Percentiles rank a stretch among this genome's conserved stretches.
These are phyloP conservation scores for Lactarius evosmus DNA, from an alignment of 768 basidiomycete species.

Conservation along the genomic window DNA sequence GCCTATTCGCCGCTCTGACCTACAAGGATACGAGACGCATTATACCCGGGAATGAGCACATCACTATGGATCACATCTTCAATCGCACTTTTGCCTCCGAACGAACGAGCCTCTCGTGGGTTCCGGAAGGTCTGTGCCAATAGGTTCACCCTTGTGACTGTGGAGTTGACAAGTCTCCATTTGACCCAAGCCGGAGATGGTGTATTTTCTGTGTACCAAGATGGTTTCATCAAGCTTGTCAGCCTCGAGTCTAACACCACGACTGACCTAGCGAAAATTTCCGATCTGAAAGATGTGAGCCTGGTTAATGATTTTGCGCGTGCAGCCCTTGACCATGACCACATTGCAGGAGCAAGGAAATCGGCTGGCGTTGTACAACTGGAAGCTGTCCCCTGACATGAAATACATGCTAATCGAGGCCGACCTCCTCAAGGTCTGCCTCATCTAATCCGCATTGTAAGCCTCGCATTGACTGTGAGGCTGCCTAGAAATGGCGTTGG, in stretches of 20 bases:
- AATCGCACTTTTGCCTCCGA: conserved; percentile 78
- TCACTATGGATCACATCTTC: conserved; percentile 88
- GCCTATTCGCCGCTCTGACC: conserved; percentile 69
- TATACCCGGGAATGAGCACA: conserved; percentile 53
- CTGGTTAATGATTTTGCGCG: conserved; percentile 3
- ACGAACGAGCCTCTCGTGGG: conserved; percentile 65
- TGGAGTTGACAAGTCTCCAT: conserved; percentile 17
- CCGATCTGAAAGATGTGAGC: conserved; percentile 65
- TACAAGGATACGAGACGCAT: conserved; percentile 59
- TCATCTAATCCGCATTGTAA: conserved; percentile 21
- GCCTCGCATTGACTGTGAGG: conserved; percentile 20
- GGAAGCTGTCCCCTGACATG: conserved; percentile 91
- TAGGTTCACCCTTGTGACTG: not conserved
- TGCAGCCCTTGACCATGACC: conserved; percentile 20
- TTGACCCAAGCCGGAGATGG: conserved; percentile 79
- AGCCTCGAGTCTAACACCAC: conserved; percentile 77
- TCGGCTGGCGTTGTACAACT: conserved; percentile 50
- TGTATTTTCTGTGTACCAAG: conserved; percentile 66
- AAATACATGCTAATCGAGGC: conserved; percentile 82
- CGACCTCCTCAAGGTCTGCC: conserved; percentile 62
- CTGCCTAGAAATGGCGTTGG: conserved; percentile 83
- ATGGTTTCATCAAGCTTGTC: conserved; percentile 70
- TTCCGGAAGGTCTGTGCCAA: conserved; percentile 72
- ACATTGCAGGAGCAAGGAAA: conserved; percentile 50
- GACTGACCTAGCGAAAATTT: conserved; percentile 51